Base-by-base conservation (phyloP, 73 alveolate species). In the Paramecium tetraurelia region DNA sequence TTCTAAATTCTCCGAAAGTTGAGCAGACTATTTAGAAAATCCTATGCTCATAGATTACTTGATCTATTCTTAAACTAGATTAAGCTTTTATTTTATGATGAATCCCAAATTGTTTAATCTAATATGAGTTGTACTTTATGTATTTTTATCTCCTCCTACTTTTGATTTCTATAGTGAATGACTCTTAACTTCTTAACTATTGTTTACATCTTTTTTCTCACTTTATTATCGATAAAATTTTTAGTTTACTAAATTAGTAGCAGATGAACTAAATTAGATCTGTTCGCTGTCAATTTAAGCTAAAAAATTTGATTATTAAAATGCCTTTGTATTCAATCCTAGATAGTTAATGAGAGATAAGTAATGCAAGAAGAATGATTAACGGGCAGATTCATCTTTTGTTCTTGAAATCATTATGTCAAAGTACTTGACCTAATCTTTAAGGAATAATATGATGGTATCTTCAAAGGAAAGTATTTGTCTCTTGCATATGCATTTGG, bases 271-370 rank as follows among this genome's bases (percentile, higher is more conserved):
- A 5, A 43, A 16, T 80, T 41, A 44, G 8, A 24, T 44, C 38
- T 44, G 21, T 21, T 41, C 46, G 20, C 90, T 80, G 21, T 80
- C 90, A 14, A 14, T 31, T 31, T 80, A 22, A 5, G 57, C 46
- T 44, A 80, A 22, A 2, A 80, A 20, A 48, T 80, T 80, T n/a
- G 90, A 40, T 44, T 80, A 80, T 43, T 80, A 48, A 48, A 75
- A 75, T 1, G 68, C 68, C 6, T 75, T 75, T 11, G 87, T 75
- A 21, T 36, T 75, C 68, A 75, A 31, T 33, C 63, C 87, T 40
- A 75, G 16, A 36, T 40, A 21, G n/a, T 75, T 75, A 21, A 75
- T 75, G 8, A 75, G 18, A 75, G 36, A 14, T 35, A 75, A 36
- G 8, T 75, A 40, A 75, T 75, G 87, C 7, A 35, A 10, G 10